Conservation (phyloP, 2,329 filamentous ascomycete genomes). For the Botrytis fabae region DNA sequence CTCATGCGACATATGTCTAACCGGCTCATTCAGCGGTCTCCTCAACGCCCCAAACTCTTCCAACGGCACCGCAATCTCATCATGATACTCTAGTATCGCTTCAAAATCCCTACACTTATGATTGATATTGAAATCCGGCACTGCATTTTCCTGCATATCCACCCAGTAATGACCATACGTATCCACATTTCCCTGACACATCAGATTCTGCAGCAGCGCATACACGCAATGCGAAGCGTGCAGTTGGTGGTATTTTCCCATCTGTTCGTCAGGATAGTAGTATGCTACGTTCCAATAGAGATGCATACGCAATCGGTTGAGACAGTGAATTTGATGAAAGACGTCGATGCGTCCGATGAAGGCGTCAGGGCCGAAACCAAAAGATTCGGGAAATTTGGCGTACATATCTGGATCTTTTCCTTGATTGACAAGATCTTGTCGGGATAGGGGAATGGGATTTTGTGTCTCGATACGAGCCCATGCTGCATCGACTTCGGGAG, state of each 20-base stretch:
- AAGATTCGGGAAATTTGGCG: background rate
- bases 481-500: background rate
- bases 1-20: background rate
- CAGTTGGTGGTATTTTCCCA: background rate
- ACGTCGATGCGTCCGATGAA: slow-evolving; percentile 4
- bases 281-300: background rate
- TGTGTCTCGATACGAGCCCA: background rate
- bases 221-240: background rate
- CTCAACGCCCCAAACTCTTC: slow-evolving; percentile 5
- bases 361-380: background rate
- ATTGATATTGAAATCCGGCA: background rate
- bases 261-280: background rate
- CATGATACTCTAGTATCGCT: background rate
- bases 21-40: background rate
- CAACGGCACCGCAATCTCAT: background rate
- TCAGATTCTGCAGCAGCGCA: background rate
- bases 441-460: background rate
- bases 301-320: background rate
- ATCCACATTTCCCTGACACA: slow-evolving; percentile 1
- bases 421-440: background rate
- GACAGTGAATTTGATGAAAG: slow-evolving; percentile 4
- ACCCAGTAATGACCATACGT: slow-evolving; percentile 3
- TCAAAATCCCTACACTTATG: slow-evolving; percentile 1
- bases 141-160: slow-evolving; percentile 1
- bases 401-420: background rate